Conservation (phyloP, 169 alveolate genomes). For the Hepatocystis sp. region DNA sequence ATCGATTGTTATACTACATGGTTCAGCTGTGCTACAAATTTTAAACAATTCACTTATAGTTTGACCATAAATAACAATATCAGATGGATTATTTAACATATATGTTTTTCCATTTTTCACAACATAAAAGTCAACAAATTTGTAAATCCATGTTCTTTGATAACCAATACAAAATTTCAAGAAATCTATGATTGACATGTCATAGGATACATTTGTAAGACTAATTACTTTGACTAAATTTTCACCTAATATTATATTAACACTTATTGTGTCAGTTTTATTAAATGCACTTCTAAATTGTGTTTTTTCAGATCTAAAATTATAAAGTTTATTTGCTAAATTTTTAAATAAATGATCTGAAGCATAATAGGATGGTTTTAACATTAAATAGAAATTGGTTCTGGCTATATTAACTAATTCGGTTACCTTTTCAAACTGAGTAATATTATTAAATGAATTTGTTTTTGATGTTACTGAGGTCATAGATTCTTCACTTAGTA, state of each 20-base stretch:
- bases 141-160: conserved; percentile 75
- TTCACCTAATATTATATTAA: conserved; percentile 21
- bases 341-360: conserved; percentile 47
- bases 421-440: conserved; percentile 26
- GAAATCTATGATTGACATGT: conserved; percentile 50
- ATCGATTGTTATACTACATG: conserved; percentile 21
- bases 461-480: conserved; percentile 10
- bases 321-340: conserved; percentile 40
- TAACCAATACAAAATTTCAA: conserved; percentile 54
- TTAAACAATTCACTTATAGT: conserved; percentile 43
- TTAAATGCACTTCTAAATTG: conserved; percentile 7
- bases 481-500: conserved; percentile 35
- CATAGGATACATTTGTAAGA: conserved; percentile 46
- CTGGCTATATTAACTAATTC: conserved; percentile 18
- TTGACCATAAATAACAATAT: conserved; percentile 31
- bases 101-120: conserved; percentile 43
- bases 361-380: conserved; percentile 18
- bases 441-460: conserved; percentile 17
- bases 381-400: conserved; percentile 39
- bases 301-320: conserved; percentile 54
- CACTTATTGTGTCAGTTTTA: conserved; percentile 9
- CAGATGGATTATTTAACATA: conserved; percentile 19
- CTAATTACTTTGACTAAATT: conserved; percentile 21
- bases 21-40: conserved; percentile 30
- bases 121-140: conserved; percentile 30